Percentiles rank a stretch among this genome's conserved stretches.
Evolutionary conservation across 108 stramenopile species (phyloP).

Genomic region (Chaetoceros muelleri): DNA sequence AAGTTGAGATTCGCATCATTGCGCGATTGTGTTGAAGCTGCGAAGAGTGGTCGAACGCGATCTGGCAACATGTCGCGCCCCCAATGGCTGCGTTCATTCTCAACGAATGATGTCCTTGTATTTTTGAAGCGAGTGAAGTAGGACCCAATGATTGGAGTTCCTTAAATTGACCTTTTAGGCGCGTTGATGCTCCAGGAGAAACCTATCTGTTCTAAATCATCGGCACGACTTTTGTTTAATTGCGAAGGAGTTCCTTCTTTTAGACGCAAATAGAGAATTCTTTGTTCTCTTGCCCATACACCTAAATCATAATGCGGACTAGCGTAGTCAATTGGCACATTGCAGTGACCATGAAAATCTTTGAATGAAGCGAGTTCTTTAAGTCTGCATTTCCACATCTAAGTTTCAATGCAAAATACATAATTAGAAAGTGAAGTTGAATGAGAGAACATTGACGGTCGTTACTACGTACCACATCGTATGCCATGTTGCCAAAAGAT

Average conservation of each 20-base stretch:
- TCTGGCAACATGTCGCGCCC: neutral
- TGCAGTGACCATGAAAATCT: neutral
- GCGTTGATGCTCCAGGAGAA: too few relatives aligned
- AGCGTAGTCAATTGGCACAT: neutral
- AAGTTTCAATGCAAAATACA: too few relatives aligned
- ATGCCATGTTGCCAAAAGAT: neutral
- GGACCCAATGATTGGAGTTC: too few relatives aligned
- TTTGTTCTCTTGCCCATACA: neutral
- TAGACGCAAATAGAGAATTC: neutral
- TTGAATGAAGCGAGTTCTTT: neutral
- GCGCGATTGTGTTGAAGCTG: slow-evolving; percentile 57
- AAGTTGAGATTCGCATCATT: slow-evolving; percentile 45
- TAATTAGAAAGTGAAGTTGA: too few relatives aligned
- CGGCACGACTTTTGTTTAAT: neutral
- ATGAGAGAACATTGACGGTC: too few relatives aligned
- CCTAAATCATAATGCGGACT: neutral
- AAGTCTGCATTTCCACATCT: neutral
- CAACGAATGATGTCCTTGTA: too few relatives aligned
- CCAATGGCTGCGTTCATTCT: too few relatives aligned
- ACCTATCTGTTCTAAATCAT: neutral
- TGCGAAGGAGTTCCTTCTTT: neutral
- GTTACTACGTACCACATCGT: neutral
- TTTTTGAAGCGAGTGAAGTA: too few relatives aligned
- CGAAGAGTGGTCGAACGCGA: slow-evolving; percentile 29
- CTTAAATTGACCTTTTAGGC: too few relatives aligned